Conservation (phyloP, 1,284 basidiomycete genomes). For the Vanrija sp. region DNA sequence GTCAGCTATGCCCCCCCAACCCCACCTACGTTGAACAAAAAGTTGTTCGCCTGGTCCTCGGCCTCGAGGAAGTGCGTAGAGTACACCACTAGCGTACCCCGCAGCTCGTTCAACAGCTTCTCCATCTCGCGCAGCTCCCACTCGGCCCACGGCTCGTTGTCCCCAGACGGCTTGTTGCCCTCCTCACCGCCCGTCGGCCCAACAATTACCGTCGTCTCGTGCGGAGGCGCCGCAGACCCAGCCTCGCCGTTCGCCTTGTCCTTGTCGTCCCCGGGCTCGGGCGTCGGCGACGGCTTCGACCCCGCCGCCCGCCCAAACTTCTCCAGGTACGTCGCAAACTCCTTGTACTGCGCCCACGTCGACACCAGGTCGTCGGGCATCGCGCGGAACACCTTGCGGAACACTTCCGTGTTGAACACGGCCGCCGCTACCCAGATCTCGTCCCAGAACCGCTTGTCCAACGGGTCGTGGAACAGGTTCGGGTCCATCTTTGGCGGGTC, state of each 20-base stretch:
- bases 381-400: slow-evolving; percentile 85
- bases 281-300: background rate
- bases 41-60: slow-evolving; percentile 80
- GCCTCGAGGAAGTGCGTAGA: slow-evolving; percentile 79
- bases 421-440: slow-evolving; percentile 80
- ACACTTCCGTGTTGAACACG: slow-evolving; percentile 86
- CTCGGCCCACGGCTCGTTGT: slow-evolving; percentile 67
- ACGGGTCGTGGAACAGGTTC: slow-evolving; percentile 77
- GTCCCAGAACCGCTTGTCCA: slow-evolving; percentile 80
- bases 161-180: slow-evolving; percentile 48
- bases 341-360: slow-evolving; percentile 92
- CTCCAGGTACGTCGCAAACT: slow-evolving; percentile 70
- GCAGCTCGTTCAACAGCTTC: slow-evolving; percentile 64
- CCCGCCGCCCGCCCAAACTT: slow-evolving; percentile 52
- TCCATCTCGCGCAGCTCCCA: slow-evolving; percentile 88
- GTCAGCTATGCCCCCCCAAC: slow-evolving; percentile 2
- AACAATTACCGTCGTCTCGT: too few relatives aligned
- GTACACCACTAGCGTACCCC: slow-evolving; percentile 83
- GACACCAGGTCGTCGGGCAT: slow-evolving; percentile 85
- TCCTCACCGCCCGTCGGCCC: background rate
- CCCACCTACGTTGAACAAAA: slow-evolving; percentile 68
- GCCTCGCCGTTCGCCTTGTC: background rate
- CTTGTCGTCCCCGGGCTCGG: background rate
- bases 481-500: slow-evolving; percentile 68
- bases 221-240: too few relatives aligned